phyloP scores from a whole-genome alignment of 2,329 filamentous ascomycete species.

The Magnaporthales sp. region DNA sequence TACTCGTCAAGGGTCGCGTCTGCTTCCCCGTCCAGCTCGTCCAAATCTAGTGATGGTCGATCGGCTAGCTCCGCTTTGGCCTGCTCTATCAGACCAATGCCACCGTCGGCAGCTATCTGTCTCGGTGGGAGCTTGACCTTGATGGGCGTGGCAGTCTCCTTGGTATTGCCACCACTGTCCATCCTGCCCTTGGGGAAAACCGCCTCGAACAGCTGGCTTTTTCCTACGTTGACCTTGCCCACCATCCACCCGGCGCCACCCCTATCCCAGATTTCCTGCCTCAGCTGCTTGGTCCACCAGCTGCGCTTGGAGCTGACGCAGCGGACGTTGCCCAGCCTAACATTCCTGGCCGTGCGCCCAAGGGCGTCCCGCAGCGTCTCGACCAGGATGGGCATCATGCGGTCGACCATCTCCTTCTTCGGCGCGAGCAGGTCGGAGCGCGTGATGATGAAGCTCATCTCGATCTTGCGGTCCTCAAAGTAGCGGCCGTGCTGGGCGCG shows the following conservation, averaged over 20 bases:
- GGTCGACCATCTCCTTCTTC: constrained; percentile 74
- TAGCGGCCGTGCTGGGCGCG: constrained; percentile 62
- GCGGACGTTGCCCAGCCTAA: constrained; percentile 80
- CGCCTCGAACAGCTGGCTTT: constrained; percentile 81
- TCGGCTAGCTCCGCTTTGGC: constrained; percentile 6
- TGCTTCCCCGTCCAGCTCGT: constrained; percentile 13
- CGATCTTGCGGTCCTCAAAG: constrained; percentile 57
- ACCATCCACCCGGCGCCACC: constrained; percentile 92
- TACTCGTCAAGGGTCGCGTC: constrained; percentile 25
- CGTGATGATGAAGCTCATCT: constrained; percentile 87
- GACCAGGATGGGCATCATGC: constrained; percentile 75
- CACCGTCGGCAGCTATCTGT: neutral
- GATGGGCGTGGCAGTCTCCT: constrained; percentile 13
- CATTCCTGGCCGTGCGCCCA: constrained; percentile 53
- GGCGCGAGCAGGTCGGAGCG: constrained; percentile 79
- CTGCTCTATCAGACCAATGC: neutral
- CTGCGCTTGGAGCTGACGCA: constrained; percentile 78
- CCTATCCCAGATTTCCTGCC: constrained; percentile 74
- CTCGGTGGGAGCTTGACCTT: constrained; percentile 15
- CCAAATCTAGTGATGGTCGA: neutral
- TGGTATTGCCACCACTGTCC: constrained; percentile 25
- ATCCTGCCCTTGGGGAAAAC: constrained; percentile 72
- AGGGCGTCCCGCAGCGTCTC: constrained; percentile 70
- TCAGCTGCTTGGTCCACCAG: constrained; percentile 88
- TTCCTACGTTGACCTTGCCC: constrained; percentile 97